Conservation (phyloP, 176 grass and related monocot genomes). For the Hordeum vulgare region DNA sequence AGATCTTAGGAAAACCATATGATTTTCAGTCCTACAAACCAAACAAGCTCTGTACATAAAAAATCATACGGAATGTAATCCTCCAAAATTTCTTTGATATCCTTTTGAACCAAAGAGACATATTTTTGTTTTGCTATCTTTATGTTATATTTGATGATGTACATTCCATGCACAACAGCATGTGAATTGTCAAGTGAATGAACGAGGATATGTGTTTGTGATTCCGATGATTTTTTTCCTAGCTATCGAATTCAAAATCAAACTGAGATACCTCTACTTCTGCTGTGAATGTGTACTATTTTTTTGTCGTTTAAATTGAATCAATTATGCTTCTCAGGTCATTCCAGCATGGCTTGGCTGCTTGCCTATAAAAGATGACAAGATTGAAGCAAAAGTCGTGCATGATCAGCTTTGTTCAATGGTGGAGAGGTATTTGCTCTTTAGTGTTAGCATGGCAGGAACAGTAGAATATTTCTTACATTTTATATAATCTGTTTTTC, state of each 20-base stretch:
- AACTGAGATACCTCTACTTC: background rate
- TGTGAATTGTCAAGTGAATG: slow-evolving; percentile 1
- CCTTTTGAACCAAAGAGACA: background rate
- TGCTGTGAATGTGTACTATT: background rate
- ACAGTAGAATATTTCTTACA: background rate
- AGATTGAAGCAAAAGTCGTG: slow-evolving; percentile 97
- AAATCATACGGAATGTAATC: background rate
- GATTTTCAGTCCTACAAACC: background rate
- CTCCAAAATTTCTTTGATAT: background rate
- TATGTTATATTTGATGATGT: background rate
- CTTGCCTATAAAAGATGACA: slow-evolving; percentile 94
- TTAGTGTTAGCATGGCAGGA: background rate
- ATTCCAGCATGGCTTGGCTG: slow-evolving; percentile 86
- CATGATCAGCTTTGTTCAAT: slow-evolving; percentile 90
- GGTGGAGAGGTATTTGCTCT: slow-evolving; percentile 69
- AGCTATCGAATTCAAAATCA: background rate
- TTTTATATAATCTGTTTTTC: slow-evolving; percentile 20
- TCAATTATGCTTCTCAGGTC: slow-evolving; percentile 40
- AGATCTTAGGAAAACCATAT: background rate
- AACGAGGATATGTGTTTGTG: background rate
- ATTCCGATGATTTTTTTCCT: background rate
- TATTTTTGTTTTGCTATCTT: background rate
- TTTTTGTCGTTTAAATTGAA: background rate
- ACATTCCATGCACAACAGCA: background rate
- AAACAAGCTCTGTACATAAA: background rate